Evolutionary conservation across 1,139 yeast species (phyloP).

Genomic region (Lizanozyma gosingica): DNA sequence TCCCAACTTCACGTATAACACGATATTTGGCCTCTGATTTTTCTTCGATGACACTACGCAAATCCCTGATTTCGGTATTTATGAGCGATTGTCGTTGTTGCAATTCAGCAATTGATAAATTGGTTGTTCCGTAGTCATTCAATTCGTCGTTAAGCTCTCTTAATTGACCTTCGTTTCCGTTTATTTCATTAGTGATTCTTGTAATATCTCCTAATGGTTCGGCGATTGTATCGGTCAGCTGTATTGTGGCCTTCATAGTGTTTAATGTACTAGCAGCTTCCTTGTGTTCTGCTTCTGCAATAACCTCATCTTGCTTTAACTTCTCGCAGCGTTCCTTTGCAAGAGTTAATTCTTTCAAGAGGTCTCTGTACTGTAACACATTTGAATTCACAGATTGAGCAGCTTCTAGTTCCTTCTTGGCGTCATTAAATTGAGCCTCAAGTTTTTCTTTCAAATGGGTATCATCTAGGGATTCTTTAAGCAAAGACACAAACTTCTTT

Average conservation of each 20-base stretch:
- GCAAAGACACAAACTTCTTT: constrained; percentile 22
- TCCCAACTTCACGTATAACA: constrained; percentile 38
- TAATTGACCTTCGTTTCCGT: constrained; percentile 22
- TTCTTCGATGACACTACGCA: constrained; percentile 36
- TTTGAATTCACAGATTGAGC: constrained; percentile 20
- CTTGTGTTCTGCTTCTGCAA: neutral
- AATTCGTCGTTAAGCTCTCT: constrained; percentile 29
- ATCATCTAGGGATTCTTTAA: constrained; percentile 27
- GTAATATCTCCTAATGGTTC: constrained; percentile 28
- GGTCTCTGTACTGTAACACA: constrained; percentile 19
- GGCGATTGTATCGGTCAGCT: constrained; percentile 8
- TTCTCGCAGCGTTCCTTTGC: neutral
- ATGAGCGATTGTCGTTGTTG: constrained; percentile 40
- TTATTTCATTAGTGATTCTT: constrained; percentile 28
- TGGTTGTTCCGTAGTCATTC: constrained; percentile 20
- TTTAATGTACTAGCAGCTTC: neutral
- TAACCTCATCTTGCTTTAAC: neutral
- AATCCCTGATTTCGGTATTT: constrained; percentile 31
- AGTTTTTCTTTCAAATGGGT: constrained; percentile 28
- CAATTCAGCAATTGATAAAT: constrained; percentile 38
- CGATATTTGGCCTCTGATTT: constrained; percentile 42
- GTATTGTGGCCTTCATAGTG: neutral
- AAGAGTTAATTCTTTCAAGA: constrained; percentile 6
- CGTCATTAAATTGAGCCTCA: constrained; percentile 22
- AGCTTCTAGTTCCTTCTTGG: constrained; percentile 21